Evolutionary conservation across 768 basidiomycete genomes (phyloP), one percentile per base, ranked within the genome.

Genomic region (Leccinum boreale): DNA sequence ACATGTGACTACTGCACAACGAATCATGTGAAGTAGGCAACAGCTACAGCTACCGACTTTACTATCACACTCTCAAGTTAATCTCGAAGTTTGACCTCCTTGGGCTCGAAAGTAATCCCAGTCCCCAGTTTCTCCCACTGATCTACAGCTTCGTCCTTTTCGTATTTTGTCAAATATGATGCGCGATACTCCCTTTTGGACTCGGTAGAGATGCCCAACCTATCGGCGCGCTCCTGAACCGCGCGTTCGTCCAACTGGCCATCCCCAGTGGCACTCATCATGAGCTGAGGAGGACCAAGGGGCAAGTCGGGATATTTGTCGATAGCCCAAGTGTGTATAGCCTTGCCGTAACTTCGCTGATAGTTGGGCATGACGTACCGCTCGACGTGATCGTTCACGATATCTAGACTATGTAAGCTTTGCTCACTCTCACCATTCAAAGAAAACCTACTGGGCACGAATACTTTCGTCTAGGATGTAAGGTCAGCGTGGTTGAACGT

Each of bases 291-390:
- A 1, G 77, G 79, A 17, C 79, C 80, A 44, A 82, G 65, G 3
- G 77, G 78, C 24, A 78, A 56, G 35, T 77, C 75, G 0, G 78
- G 74, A 58, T 75, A 58, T 31, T 67, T 69, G 58, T 80, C 79
- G 47, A 62, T 59, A 12, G 71, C 63, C 73, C 77, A 77, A 11
- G 74, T 75, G n/a, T 75, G 72, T 29, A 75, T 69, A 4, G 73
- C 67, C 70, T 81, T 82, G 42, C 79, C 81, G 57, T 80, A 82
- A 3, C 78, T 78, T 47, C 70, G 67, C 55, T 81, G 78, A 3
- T 81, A 66, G 56, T 78, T 74, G 9, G 73, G 68, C 78, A 81
- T 81, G 3, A 67, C 70, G 0, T 68, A 72, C 58, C 77, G 68
- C 56, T 79, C 74, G 3, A 74, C 70, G 12, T 61, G 52, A 46